phyloP scores from a whole-genome alignment of 2,329 filamentous ascomycete species.

The Colletotrichum magnum region DNA sequence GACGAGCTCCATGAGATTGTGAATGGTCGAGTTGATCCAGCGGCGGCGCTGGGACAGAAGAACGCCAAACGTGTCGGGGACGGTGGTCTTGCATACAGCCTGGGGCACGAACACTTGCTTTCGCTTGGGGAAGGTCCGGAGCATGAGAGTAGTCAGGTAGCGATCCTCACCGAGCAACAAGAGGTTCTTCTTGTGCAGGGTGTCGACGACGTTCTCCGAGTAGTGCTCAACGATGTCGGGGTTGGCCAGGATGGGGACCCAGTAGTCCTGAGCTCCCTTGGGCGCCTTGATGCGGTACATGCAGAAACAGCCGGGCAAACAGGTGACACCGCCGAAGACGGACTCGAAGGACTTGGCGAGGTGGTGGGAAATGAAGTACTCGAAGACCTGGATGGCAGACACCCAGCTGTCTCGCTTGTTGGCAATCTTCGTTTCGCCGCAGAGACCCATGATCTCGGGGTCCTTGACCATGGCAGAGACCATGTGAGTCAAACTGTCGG shows the following conservation, averaged over 20 bases:
- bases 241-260: slow-evolving; percentile 98
- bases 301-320: slow-evolving; percentile 98
- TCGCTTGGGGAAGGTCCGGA: slow-evolving; percentile 98
- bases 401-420: slow-evolving; percentile 98
- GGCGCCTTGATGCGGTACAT: slow-evolving; percentile 99
- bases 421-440: slow-evolving; percentile 99
- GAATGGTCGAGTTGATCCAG: slow-evolving; percentile 99
- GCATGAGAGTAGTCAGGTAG: slow-evolving; percentile 96
- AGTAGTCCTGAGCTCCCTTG: slow-evolving; percentile 98
- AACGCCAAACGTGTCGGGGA: slow-evolving; percentile 93
- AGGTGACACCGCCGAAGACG: slow-evolving; percentile 98
- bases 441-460: slow-evolving; percentile 98
- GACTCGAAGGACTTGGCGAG: slow-evolving; percentile 97
- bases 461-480: slow-evolving; percentile 99
- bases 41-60: slow-evolving; percentile 93
- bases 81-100: slow-evolving; percentile 98
- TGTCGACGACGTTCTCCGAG: slow-evolving; percentile 98
- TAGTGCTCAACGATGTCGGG: slow-evolving; percentile 99
- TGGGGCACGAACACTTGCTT: slow-evolving; percentile 99
- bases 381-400: slow-evolving; percentile 98
- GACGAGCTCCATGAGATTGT: slow-evolving; percentile 98
- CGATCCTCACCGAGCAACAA: slow-evolving; percentile 93
- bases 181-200: slow-evolving; percentile 97
- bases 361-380: slow-evolving; percentile 99
- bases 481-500: slow-evolving; percentile 98